phyloP scores from a whole-genome alignment of 345 rosid genomes.

The Crucihimalaya himalaica region DNA sequence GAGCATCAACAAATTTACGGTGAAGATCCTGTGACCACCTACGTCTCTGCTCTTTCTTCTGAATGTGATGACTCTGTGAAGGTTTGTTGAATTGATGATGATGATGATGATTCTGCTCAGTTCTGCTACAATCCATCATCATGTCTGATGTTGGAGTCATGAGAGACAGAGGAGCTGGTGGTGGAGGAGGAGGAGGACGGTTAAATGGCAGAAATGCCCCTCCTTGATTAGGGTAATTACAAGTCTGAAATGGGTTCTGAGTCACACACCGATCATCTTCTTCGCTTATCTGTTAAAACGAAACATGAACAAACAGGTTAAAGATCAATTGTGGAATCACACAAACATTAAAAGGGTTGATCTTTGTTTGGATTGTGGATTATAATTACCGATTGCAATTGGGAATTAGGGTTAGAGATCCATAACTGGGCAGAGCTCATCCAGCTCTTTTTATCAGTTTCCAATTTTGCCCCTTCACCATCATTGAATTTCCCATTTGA shows the following conservation, averaged over 20 bases:
- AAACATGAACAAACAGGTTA: conserved; percentile 28
- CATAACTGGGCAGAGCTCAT: conserved; percentile 72
- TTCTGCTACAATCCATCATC: conserved; percentile 31
- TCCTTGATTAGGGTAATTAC: conserved; percentile 37
- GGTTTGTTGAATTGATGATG: conserved; percentile 9
- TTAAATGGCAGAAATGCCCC: conserved; percentile 52
- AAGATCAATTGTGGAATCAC: not conserved
- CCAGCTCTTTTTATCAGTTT: conserved; percentile 60
- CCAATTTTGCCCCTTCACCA: conserved; percentile 34
- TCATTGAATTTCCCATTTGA: conserved; percentile 41
- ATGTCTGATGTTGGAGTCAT: conserved; percentile 35
- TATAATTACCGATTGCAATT: conserved; percentile 44
- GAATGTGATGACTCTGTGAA: conserved; percentile 39
- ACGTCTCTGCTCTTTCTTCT: conserved; percentile 65
- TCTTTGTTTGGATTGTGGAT: not conserved
- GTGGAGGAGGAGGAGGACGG: conserved; percentile 35
- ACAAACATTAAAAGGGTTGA: not conserved
- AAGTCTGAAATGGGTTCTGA: conserved; percentile 45
- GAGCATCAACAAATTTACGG: conserved; percentile 65
- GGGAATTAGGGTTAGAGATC: conserved; percentile 49
- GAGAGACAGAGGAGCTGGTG: conserved; percentile 44
- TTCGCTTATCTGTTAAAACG: conserved; percentile 42
- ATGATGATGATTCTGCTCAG: conserved; percentile 25
- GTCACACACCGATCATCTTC: conserved; percentile 47
- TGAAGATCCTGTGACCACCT: conserved; percentile 88